Evolutionary conservation across 306 rosid genomes (phyloP).

Genomic region (Astragalus glycyphyllos): DNA sequence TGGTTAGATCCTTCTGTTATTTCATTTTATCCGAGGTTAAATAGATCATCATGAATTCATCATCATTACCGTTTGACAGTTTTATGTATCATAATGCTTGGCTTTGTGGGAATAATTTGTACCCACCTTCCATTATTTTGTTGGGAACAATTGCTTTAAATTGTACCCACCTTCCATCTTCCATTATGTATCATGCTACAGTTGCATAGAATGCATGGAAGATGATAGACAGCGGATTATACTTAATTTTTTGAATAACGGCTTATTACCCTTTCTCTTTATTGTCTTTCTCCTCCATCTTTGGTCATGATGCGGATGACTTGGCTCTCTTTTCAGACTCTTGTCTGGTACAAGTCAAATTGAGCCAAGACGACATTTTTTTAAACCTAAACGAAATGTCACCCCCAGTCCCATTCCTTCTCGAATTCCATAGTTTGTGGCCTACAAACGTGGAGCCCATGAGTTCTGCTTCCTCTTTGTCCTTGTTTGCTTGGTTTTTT

Average conservation of each 20-base stretch:
- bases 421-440: too few species aligned
- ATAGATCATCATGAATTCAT: conserved; percentile 30
- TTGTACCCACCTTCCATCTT: conserved; percentile 20
- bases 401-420: too few species aligned
- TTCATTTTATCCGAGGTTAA: conserved; percentile 38
- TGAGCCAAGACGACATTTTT: not conserved
- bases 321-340: not conserved
- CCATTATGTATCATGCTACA: conserved; percentile 24
- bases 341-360: not conserved
- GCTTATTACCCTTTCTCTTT: not conserved
- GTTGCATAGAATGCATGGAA: conserved; percentile 32
- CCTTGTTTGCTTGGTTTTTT: too few species aligned
- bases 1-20: conserved; percentile 38
- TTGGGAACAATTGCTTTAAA: conserved; percentile 37
- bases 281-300: not conserved
- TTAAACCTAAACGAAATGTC: not conserved
- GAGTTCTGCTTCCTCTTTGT: not conserved
- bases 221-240: conserved; percentile 20
- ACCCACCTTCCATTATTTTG: conserved; percentile 21
- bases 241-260: conserved; percentile 32
- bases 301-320: not conserved
- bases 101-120: conserved; percentile 38
- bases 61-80: conserved; percentile 17
- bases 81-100: conserved; percentile 17
- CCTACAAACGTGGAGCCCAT: too few species aligned